These are phyloP conservation scores for Xerocomus potaroensis DNA, from an alignment of 768 basidiomycete genomes.

Conservation along the genomic window DNA sequence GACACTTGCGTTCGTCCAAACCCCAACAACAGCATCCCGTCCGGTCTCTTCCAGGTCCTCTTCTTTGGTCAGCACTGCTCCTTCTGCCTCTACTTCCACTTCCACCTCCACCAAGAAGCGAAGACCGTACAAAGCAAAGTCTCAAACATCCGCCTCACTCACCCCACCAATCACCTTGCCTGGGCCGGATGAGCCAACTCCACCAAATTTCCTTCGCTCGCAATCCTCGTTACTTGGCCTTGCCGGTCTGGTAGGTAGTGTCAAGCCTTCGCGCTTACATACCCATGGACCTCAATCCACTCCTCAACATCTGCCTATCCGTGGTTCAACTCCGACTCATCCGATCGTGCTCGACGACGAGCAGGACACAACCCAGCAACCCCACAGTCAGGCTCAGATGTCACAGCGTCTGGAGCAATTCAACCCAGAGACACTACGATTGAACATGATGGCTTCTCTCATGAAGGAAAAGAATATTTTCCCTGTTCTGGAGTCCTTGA, in stretches of 20 bases:
- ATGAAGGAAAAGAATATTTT: conserved; percentile 63
- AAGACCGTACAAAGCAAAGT: conserved; percentile 34
- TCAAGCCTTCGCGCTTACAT: conserved; percentile 46
- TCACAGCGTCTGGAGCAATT: conserved; percentile 26
- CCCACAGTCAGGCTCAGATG: neutral
- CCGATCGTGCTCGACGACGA: conserved; percentile 73
- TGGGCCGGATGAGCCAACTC: conserved; percentile 55
- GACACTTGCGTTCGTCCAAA: neutral
- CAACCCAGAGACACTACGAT: conserved; percentile 41
- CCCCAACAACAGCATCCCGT: conserved; percentile 6
- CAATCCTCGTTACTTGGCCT: conserved; percentile 68
- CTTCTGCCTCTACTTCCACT: neutral
- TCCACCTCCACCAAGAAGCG: conserved; percentile 27
- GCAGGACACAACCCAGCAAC: conserved; percentile 24
- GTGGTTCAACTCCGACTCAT: conserved; percentile 54
- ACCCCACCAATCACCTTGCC: conserved; percentile 60
- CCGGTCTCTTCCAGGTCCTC: conserved; percentile 9
- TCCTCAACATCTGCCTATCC: conserved; percentile 36
- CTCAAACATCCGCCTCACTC: conserved; percentile 42
- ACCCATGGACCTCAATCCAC: conserved; percentile 1
- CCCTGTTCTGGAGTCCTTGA: conserved; percentile 57
- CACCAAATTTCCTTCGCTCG: conserved; percentile 67
- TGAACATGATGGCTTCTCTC: conserved; percentile 58
- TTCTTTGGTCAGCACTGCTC: conserved; percentile 3
- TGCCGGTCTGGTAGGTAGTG: conserved; percentile 64